A percentile compares a stretch with the other conserved stretches of the same genome.
phyloP scores from a whole-genome alignment of 1,284 basidiomycete genomes.

The Phenoliferia sp. region DNA sequence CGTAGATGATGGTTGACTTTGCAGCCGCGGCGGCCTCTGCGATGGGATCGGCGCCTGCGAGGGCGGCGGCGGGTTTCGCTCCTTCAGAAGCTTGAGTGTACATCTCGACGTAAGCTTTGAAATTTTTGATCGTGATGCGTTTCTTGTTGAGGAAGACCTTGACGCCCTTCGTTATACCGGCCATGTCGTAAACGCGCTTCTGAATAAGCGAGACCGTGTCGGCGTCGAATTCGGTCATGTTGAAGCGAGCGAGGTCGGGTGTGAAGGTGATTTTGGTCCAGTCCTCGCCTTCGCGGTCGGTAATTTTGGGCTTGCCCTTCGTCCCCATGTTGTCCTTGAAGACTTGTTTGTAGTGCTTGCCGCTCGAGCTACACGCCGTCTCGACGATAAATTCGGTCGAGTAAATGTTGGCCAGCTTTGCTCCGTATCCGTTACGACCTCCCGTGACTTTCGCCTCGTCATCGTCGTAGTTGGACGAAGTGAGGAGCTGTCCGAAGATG shows the following conservation, averaged over 20 bases:
- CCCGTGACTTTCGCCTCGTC: conserved; percentile 98
- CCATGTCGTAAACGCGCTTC: conserved; percentile 96
- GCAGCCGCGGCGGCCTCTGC: conserved; percentile 61
- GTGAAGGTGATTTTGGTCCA: conserved; percentile 69
- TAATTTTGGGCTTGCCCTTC: conserved; percentile 85
- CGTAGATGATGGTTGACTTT: conserved; percentile 79
- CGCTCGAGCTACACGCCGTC: conserved; percentile 71
- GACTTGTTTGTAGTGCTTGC: conserved; percentile 91
- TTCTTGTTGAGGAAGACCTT: conserved; percentile 94
- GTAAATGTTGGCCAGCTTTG: conserved; percentile 98
- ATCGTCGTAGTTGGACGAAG: conserved; percentile 97
- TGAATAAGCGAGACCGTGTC: conserved; percentile 85
- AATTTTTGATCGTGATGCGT: conserved; percentile 62
- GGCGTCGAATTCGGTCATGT: conserved; percentile 85
- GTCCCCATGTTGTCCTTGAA: conserved; percentile 92
- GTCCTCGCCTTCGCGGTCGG: conserved; percentile 53
- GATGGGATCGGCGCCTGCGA: conserved; percentile 34
- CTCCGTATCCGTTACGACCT: conserved; percentile 97
- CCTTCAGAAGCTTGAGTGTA: conserved; percentile 52
- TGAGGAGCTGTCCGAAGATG: conserved; percentile 93
- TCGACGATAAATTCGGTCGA: conserved; percentile 96
- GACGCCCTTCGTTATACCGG: conserved; percentile 86
- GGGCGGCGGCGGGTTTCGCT: conserved; percentile 47
- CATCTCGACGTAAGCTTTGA: conserved; percentile 97
- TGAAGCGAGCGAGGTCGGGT: conserved; percentile 86